phyloP scores from a whole-genome alignment of 2,329 filamentous ascomycete genomes.

The Atkinsonella hypoxylon region DNA sequence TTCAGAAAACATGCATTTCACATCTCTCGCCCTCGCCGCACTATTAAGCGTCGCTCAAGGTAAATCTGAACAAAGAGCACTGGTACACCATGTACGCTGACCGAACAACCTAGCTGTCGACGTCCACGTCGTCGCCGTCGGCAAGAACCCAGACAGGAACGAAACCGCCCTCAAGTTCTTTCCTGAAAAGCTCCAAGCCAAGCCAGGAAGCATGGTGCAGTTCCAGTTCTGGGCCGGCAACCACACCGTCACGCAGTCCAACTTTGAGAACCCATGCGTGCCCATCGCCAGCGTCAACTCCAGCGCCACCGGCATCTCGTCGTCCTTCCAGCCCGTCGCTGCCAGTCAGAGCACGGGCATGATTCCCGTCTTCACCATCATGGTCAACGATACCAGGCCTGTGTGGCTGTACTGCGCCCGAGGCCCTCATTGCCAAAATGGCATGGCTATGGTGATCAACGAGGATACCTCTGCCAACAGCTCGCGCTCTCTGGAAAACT shows the following conservation, averaged over 20 bases:
- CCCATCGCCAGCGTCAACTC: constrained; percentile 43
- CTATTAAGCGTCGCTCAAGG: constrained; percentile 35
- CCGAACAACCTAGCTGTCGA: constrained; percentile 17
- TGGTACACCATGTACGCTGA: not conserved
- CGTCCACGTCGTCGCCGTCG: constrained; percentile 56
- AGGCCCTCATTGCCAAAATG: constrained; percentile 58
- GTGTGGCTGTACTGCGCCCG: constrained; percentile 74
- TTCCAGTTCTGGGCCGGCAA: constrained; percentile 58
- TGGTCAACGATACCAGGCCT: constrained; percentile 55
- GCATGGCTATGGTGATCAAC: constrained; percentile 70
- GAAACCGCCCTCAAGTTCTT: constrained; percentile 44
- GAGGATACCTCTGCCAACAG: constrained; percentile 45
- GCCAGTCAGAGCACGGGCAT: constrained; percentile 35
- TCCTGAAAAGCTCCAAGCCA: constrained; percentile 52
- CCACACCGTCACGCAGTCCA: constrained; percentile 71
- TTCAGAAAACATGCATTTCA: constrained; percentile 38
- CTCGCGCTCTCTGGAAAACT: constrained; percentile 37
- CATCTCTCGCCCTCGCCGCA: constrained; percentile 32
- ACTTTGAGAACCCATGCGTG: constrained; percentile 58
- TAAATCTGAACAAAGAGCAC: constrained; percentile 14
- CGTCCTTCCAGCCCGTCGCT: constrained; percentile 53
- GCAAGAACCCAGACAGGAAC: constrained; percentile 36
- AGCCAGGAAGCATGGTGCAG: constrained; percentile 51
- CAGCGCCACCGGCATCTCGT: constrained; percentile 49
- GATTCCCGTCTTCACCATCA: constrained; percentile 59